Conservation (phyloP, 2,329 filamentous ascomycete species). For the Phyllosticta capitalensis region DNA sequence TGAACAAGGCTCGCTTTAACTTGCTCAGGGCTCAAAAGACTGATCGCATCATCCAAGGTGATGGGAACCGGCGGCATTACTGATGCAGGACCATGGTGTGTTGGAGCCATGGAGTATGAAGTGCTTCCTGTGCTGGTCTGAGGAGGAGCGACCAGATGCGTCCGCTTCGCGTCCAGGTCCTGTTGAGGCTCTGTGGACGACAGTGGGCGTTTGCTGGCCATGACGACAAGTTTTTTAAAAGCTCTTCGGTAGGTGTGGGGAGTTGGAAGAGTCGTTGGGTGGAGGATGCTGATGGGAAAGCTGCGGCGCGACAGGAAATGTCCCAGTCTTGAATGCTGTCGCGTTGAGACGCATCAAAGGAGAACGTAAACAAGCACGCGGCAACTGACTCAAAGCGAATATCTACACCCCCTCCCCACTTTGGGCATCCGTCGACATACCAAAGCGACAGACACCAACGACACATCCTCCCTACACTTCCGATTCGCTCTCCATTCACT, state of each 20-base stretch:
- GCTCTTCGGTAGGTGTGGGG: not conserved
- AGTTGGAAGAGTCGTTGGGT: not conserved
- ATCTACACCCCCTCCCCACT: no score
- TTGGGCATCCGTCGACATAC: no score
- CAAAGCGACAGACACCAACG: no score
- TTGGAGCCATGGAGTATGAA: not conserved
- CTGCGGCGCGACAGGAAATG: no score
- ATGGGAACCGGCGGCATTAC: not conserved
- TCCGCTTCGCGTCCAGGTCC: not conserved
- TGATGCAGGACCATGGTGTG: not conserved
- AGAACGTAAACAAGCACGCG: no score
- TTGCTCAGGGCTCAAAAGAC: not conserved
- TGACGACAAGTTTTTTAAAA: not conserved
- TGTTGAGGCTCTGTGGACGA: not conserved
- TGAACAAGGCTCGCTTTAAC: not conserved
- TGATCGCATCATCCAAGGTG: not conserved
- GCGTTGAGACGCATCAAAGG: no score
- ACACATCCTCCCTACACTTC: no score
- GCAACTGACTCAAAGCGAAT: no score
- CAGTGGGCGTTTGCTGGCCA: not conserved
- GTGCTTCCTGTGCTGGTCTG: not conserved
- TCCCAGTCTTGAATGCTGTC: no score
- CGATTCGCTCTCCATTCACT: no score
- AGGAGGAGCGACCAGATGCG: not conserved
- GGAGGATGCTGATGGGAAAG: no score